phyloP scores from a whole-genome alignment of 257 asterid genomes.

The Nicotiana knightiana region DNA sequence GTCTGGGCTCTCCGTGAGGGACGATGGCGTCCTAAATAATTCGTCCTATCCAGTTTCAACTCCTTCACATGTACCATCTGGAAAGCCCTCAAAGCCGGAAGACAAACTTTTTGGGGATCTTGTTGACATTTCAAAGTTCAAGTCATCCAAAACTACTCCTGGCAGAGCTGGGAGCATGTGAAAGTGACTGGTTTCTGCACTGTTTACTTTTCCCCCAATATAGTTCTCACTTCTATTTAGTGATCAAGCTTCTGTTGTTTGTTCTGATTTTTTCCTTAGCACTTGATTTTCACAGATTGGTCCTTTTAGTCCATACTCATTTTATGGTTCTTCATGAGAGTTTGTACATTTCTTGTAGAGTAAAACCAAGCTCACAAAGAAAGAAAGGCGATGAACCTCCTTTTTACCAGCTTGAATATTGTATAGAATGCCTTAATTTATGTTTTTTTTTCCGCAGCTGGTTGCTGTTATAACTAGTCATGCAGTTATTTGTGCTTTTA shows the following conservation, averaged over 20 bases:
- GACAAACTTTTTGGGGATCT: constrained; percentile 82
- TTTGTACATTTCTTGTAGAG: constrained; percentile 26
- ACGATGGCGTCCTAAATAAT: constrained; percentile 37
- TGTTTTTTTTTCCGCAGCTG: neutral
- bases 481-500: neutral
- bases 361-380: constrained; percentile 7
- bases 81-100: constrained; percentile 65
- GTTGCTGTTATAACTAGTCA: neutral
- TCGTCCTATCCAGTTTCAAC: constrained; percentile 28
- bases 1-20: constrained; percentile 69
- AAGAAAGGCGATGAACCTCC: neutral
- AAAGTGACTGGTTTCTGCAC: constrained; percentile 7
- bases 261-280: neutral
- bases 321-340: constrained; percentile 12
- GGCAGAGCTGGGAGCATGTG: constrained; percentile 50
- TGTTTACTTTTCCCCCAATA: neutral
- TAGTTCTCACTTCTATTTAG: neutral
- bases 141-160: constrained; percentile 33
- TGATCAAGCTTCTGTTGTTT: neutral
- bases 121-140: constrained; percentile 62
- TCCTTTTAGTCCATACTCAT: constrained; percentile 14
- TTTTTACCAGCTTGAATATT: neutral
- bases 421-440: neutral
- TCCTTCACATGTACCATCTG: constrained; percentile 52
- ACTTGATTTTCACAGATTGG: constrained; percentile 13